Conservation (phyloP, 305 asterid species). For the Salvia sclarea region DNA sequence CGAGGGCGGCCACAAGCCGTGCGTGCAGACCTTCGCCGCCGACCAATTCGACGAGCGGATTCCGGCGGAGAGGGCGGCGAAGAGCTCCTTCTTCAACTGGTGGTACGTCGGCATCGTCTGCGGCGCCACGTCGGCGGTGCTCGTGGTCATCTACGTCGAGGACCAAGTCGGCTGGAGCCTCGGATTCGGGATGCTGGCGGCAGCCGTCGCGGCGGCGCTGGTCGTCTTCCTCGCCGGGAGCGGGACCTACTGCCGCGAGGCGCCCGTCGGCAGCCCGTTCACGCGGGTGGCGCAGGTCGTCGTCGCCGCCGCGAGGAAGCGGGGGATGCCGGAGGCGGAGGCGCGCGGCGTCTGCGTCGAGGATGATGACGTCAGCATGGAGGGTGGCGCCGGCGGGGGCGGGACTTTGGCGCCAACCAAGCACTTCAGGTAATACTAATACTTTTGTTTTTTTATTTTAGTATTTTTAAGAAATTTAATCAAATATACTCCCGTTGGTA, state of each 20-base stretch:
- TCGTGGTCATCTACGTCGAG: conserved; percentile 66
- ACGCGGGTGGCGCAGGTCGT: conserved; percentile 65
- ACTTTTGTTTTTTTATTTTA: not conserved
- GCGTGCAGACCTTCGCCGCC: conserved; percentile 74
- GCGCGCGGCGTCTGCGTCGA: conserved; percentile 31
- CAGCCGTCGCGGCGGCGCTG: conserved; percentile 50
- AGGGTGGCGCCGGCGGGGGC: conserved; percentile 12
- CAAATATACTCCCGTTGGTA: no score
- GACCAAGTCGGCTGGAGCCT: conserved; percentile 58
- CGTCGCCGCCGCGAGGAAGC: conserved; percentile 54
- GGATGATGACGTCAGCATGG: conserved; percentile 26
- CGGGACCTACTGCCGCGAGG: conserved; percentile 45
- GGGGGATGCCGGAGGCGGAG: conserved; percentile 41
- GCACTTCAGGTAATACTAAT: conserved; percentile 43
- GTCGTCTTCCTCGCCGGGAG: conserved; percentile 50
- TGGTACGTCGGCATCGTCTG: conserved; percentile 69
- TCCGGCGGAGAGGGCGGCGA: conserved; percentile 49
- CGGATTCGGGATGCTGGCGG: conserved; percentile 60
- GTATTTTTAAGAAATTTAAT: no score
- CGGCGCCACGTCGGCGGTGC: conserved; percentile 55
- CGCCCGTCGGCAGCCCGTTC: conserved; percentile 67
- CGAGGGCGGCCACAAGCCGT: conserved; percentile 83
- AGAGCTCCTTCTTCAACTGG: conserved; percentile 81
- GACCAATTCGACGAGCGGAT: conserved; percentile 65
- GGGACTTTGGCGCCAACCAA: conserved; percentile 38